Conservation (phyloP, 345 rosid genomes). For the Passiflora organensis region DNA sequence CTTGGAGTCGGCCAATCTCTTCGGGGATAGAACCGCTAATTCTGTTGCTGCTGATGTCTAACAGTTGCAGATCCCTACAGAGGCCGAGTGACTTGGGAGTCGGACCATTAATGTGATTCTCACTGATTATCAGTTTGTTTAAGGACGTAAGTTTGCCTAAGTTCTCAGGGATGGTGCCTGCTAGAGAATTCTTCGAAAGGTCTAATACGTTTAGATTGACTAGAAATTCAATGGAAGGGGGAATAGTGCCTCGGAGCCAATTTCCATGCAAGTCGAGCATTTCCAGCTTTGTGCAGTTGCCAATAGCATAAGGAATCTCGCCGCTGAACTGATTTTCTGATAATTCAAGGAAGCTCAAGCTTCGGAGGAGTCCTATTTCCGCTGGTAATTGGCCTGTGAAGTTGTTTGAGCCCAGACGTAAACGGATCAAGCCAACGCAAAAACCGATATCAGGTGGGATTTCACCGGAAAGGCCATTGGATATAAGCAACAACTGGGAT, state of each 20-base stretch:
- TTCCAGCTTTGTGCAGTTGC: conserved; percentile 52
- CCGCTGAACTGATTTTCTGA: conserved; percentile 50
- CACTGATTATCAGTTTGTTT: conserved; percentile 47
- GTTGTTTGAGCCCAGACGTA: conserved; percentile 52
- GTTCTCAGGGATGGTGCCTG: conserved; percentile 42
- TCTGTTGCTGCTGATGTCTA: conserved; percentile 56
- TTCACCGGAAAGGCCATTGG: conserved; percentile 52
- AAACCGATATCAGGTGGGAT: conserved; percentile 51
- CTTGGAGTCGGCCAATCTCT: conserved; percentile 50
- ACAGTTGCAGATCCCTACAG: conserved; percentile 52
- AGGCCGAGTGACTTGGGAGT: conserved; percentile 53
- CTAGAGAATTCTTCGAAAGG: conserved; percentile 44
- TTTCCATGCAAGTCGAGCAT: conserved; percentile 55
- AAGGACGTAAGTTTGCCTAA: conserved; percentile 53
- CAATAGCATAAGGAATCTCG: conserved; percentile 46
- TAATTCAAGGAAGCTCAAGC: conserved; percentile 59
- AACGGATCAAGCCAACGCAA: conserved; percentile 49
- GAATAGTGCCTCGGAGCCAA: conserved; percentile 43
- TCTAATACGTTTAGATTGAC: conserved; percentile 47
- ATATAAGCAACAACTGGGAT: conserved; percentile 49
- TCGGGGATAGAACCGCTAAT: conserved; percentile 47
- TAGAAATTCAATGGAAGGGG: conserved; percentile 44
- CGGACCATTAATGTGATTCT: conserved; percentile 45
- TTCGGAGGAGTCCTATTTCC: conserved; percentile 39
- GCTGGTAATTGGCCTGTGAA: conserved; percentile 47